Evolutionary conservation across 805 yeast genomes (phyloP).

Genomic region (Yamadazyma tumulicola): DNA sequence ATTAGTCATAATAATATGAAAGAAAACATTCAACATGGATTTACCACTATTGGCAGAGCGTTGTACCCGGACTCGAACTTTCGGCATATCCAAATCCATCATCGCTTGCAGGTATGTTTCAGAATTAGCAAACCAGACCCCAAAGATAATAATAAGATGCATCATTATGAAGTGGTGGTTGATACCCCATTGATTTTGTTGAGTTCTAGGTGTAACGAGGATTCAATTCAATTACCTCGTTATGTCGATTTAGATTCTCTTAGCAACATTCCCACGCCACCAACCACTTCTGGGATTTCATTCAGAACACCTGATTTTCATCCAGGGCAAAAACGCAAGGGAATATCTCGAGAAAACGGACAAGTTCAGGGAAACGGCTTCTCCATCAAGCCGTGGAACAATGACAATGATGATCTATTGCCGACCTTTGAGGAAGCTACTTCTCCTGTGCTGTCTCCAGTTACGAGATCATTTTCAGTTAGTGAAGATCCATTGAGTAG

Average conservation of each 20-base stretch:
- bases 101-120: conserved; percentile 66
- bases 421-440: conserved; percentile 70
- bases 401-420: conserved; percentile 26
- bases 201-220: conserved; percentile 40
- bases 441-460: conserved; percentile 42
- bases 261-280: neutral
- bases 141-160: conserved; percentile 43
- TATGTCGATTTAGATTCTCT: conserved; percentile 28
- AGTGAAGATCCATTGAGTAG: conserved; percentile 37
- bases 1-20: conserved; percentile 16
- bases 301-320: conserved; percentile 40
- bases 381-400: conserved; percentile 25
- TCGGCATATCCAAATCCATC: conserved; percentile 59
- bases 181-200: conserved; percentile 65
- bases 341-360: conserved; percentile 5
- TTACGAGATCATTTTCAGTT: conserved; percentile 34
- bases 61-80: conserved; percentile 65
- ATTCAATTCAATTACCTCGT: conserved; percentile 37
- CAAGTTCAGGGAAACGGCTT: conserved; percentile 24
- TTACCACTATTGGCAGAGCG: conserved; percentile 32
- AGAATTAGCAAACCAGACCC: conserved; percentile 64
- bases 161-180: conserved; percentile 76
- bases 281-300: conserved; percentile 13
- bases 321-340: conserved; percentile 1
- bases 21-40: conserved; percentile 34